Conservation (phyloP, 257 asterid genomes). For the Solanum piurae region DNA sequence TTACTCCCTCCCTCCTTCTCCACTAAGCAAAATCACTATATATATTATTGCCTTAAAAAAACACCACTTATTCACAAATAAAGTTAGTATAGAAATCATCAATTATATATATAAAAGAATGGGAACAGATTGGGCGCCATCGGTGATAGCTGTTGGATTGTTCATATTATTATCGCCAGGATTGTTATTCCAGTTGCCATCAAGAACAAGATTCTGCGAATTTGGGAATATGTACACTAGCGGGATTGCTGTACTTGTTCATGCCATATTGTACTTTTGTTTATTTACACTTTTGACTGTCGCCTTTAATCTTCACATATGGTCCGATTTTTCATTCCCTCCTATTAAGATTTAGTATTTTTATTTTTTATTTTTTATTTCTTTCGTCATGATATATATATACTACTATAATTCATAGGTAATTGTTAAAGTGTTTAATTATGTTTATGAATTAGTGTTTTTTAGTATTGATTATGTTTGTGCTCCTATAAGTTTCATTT, state of each 20-base stretch:
- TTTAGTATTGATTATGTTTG: background rate
- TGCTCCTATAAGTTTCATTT: background rate
- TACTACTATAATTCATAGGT: background rate
- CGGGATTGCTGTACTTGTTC: slow-evolving; percentile 70
- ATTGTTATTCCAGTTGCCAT: slow-evolving; percentile 80
- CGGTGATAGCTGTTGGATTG: slow-evolving; percentile 76
- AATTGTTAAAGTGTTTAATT: background rate
- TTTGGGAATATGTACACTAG: slow-evolving; percentile 94
- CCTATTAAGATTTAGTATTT: background rate
- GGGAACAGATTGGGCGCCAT: slow-evolving; percentile 81
- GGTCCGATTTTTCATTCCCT: slow-evolving; percentile 20
- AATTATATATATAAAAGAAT: background rate
- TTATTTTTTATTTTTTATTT: background rate
- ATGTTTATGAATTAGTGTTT: background rate
- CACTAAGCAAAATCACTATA: slow-evolving; percentile 35
- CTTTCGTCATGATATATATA: background rate
- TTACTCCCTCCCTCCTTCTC: slow-evolving; percentile 29
- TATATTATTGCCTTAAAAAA: background rate
- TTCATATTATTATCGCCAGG: slow-evolving; percentile 85
- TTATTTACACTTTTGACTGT: slow-evolving; percentile 66
- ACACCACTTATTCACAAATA: background rate
- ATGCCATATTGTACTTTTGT: slow-evolving; percentile 65
- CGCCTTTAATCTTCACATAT: slow-evolving; percentile 72
- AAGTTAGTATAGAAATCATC: background rate
- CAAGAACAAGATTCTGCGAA: slow-evolving; percentile 63